Base-by-base conservation (phyloP, 2,329 filamentous ascomycete genomes). In the Salinomyces thailandicus region DNA sequence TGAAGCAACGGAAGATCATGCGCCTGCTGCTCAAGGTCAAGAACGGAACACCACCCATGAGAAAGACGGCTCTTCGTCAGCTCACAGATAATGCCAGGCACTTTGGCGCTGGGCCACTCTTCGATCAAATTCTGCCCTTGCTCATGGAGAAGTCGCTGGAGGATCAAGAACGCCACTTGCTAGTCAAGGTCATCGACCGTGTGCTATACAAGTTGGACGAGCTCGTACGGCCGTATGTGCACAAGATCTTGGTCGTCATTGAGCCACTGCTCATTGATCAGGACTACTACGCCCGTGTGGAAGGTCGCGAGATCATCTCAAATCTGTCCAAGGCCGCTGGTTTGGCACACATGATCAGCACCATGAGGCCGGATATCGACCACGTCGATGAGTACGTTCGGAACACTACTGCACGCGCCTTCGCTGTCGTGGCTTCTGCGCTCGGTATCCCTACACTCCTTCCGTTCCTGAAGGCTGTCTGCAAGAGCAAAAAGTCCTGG, bases 1-100 rank as follows among this genome's bases (percentile, higher is more conserved):
- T 98, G 35, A 96, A 98, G 63, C 89, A 98, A 63, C 76, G 91
- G 44, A 98, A 98, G 66, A 98, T 98, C 56, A 96, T 98, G 91
- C 75, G 91, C 48, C 67, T 98, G 37, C 69, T 98, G 31, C 72
- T 98, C 38, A 98, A 98, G 66, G 89, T 98, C 69, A 98, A 98
- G 74, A 98, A 98, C 59, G 91, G 91, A 54, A 96, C 91, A 27
- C 91, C 91, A 17, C 89, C 91, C 0, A 96, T 96, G 91, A 75
- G 91, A 64, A 98, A 98, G 72, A 98, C 91, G 22, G 91, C 91
- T 16, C 73, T 98, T 52, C 82, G 91, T 63, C 91, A 98, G 61
- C 78, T 98, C 44, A 98, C 91, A 13, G 91, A 98, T 60, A 98
- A 98, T 59, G 91, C 91, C 19, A 81, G 89, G 38, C 85, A 89